Conservation (phyloP, 2,329 filamentous ascomycete species). For the Cladophialophora yegresii region DNA sequence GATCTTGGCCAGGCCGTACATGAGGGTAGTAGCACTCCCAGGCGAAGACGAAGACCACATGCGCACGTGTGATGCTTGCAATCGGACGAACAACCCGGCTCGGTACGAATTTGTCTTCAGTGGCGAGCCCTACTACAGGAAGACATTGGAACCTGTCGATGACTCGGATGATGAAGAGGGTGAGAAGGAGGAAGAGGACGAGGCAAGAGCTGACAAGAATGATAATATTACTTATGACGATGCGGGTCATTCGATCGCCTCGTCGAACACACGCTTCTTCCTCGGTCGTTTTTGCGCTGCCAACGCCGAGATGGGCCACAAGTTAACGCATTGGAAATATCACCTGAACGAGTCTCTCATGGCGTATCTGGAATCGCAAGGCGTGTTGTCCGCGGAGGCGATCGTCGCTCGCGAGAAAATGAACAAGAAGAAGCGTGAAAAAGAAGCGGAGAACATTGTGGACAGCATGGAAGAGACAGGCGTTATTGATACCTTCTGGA, state of each 20-base stretch:
- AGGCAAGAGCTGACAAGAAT: constrained; percentile 43
- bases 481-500: constrained; percentile 63
- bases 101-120: constrained; percentile 64
- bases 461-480: constrained; percentile 63
- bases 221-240: constrained; percentile 44
- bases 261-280: constrained; percentile 52
- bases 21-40: constrained; percentile 47
- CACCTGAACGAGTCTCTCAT: constrained; percentile 73
- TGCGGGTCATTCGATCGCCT: constrained; percentile 52
- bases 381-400: constrained; percentile 59
- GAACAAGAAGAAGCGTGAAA: constrained; percentile 60
- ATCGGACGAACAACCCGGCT: constrained; percentile 67
- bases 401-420: constrained; percentile 63
- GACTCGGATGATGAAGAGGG: constrained; percentile 47
- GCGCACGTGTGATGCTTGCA: constrained; percentile 67
- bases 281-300: constrained; percentile 61
- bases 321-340: constrained; percentile 73
- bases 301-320: constrained; percentile 70
- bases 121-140: constrained; percentile 66
- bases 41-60: constrained; percentile 30
- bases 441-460: constrained; percentile 64
- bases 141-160: constrained; percentile 65
- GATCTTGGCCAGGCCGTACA: constrained; percentile 65
- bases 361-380: constrained; percentile 60
- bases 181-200: constrained; percentile 47